These are phyloP conservation scores for Periglandula ipomoeae DNA, from an alignment of 2,329 filamentous ascomycete genomes.

Conservation along the genomic window DNA sequence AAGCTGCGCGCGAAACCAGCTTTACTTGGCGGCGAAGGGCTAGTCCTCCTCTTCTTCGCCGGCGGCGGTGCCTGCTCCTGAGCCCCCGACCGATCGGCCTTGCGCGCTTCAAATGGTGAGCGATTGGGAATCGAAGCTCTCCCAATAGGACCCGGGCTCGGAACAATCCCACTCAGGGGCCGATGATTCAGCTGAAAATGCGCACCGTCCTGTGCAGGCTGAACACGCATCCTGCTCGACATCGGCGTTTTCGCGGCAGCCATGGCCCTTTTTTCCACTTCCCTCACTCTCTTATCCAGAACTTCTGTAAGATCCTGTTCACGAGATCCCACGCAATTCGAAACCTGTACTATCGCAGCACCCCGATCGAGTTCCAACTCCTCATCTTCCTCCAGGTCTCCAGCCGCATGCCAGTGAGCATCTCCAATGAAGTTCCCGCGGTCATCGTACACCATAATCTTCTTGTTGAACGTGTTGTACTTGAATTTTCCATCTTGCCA, in stretches of 20 bases:
- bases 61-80: constrained; percentile 13
- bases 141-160: constrained; percentile 21
- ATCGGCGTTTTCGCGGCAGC: constrained; percentile 27
- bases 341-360: constrained; percentile 69
- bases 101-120: constrained; percentile 26
- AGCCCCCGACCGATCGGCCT: constrained; percentile 8
- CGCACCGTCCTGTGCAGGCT: constrained; percentile 13
- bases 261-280: constrained; percentile 40
- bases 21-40: constrained; percentile 24
- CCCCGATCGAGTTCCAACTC: constrained; percentile 71
- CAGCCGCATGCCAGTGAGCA: constrained; percentile 65
- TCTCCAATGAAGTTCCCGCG: constrained; percentile 75
- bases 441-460: constrained; percentile 84
- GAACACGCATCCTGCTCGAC: constrained; percentile 9
- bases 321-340: constrained; percentile 60
- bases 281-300: constrained; percentile 57
- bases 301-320: constrained; percentile 73
- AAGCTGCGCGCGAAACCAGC: constrained; percentile 23
- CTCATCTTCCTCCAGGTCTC: constrained; percentile 68
- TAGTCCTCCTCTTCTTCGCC: constrained; percentile 19
- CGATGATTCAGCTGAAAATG: constrained; percentile 32
- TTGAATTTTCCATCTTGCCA: constrained; percentile 90
- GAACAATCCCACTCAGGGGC: constrained; percentile 31
- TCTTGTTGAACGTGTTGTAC: constrained; percentile 85
- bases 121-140: constrained; percentile 22